phyloP scores from a whole-genome alignment of 2,329 filamentous ascomycete species.

The Coleophoma cylindrospora region DNA sequence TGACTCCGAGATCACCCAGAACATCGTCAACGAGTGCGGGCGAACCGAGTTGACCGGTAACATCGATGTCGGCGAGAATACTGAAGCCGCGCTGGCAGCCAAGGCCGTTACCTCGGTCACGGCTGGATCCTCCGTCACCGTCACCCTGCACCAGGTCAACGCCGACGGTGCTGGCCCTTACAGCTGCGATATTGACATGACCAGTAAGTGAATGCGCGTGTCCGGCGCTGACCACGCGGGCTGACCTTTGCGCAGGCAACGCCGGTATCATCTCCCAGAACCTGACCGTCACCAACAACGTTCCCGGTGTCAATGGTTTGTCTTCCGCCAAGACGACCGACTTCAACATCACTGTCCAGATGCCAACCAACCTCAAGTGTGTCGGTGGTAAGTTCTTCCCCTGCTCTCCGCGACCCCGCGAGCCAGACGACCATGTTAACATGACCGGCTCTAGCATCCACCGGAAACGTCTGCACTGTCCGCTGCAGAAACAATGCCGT shows the following conservation, averaged over 20 bases:
- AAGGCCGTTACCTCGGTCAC: constrained; percentile 43
- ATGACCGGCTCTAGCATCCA: constrained; percentile 34
- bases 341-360: constrained; percentile 50
- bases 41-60: constrained; percentile 55
- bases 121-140: constrained; percentile 37
- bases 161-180: constrained; percentile 51
- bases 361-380: constrained; percentile 45
- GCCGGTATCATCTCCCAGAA: constrained; percentile 39
- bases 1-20: constrained; percentile 46
- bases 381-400: constrained; percentile 38
- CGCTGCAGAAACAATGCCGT: constrained; percentile 54
- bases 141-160: constrained; percentile 50
- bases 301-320: constrained; percentile 52
- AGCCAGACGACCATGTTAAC: background rate
- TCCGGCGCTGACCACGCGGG: background rate
- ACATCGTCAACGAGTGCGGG: constrained; percentile 55
- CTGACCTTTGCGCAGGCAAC: constrained; percentile 19
- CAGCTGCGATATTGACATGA: constrained; percentile 46
- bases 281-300: constrained; percentile 51
- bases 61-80: constrained; percentile 55
- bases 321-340: constrained; percentile 49
- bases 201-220: constrained; percentile 30
- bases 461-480: constrained; percentile 53
- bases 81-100: constrained; percentile 43
- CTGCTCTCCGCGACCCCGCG: background rate